A percentile compares a stretch with the other conserved stretches of the same genome.
These are phyloP conservation scores for Geoglossum glabrum DNA, from an alignment of 495 filamentous ascomycete genomes.

Conservation along the genomic window DNA sequence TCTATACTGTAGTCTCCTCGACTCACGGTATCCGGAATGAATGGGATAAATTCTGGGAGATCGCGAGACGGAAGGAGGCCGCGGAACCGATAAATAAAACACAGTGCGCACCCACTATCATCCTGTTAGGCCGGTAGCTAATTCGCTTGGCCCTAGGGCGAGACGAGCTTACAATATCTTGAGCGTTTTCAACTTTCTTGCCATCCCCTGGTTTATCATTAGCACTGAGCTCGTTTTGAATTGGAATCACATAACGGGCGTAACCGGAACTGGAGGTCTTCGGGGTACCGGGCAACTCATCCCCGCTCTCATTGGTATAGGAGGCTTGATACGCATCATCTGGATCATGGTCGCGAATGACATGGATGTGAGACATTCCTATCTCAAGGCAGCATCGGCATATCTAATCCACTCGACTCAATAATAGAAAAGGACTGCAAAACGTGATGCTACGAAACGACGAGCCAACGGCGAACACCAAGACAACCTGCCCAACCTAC, in stretches of 20 bases:
- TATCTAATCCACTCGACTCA: not conserved
- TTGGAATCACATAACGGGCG: not conserved
- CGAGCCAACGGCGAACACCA: no score
- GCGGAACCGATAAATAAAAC: not conserved
- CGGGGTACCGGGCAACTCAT: not conserved
- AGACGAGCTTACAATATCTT: not conserved
- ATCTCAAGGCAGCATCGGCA: not conserved
- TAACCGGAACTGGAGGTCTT: not conserved
- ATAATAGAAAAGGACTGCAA: not conserved
- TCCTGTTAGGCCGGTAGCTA: not conserved
- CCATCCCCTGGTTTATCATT: not conserved
- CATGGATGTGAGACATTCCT: not conserved
- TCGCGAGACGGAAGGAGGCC: not conserved
- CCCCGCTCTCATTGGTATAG: not conserved
- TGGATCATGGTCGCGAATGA: not conserved
- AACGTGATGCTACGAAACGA: not conserved
- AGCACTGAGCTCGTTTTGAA: not conserved
- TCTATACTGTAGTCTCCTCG: not conserved
- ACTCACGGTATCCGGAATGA: not conserved
- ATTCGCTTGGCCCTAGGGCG: not conserved
- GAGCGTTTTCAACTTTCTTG: not conserved
- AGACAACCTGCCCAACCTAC: not conserved
- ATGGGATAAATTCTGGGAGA: not conserved
- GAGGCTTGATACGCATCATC: not conserved
- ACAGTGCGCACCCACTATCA: not conserved